These are phyloP conservation scores for Phyllosticta paracitricarpa DNA, from an alignment of 2,329 filamentous ascomycete genomes.

Conservation along the genomic window DNA sequence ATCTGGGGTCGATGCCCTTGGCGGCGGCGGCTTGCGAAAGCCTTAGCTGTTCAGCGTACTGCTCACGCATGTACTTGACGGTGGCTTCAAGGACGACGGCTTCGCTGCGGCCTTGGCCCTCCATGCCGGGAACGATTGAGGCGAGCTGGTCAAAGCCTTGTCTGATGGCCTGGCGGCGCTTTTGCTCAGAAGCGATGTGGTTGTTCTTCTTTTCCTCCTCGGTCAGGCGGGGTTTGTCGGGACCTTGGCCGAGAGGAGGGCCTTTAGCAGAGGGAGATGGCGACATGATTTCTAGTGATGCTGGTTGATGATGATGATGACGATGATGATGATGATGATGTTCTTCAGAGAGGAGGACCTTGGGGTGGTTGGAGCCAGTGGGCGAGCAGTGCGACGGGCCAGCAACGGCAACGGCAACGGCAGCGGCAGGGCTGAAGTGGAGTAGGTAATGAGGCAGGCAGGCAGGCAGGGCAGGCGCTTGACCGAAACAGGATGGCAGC, in stretches of 20 bases:
- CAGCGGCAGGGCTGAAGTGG: neutral
- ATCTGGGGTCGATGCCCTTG: conserved; percentile 3
- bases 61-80: conserved; percentile 33
- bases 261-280: conserved; percentile 1
- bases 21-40: conserved; percentile 18
- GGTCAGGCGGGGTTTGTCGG: conserved; percentile 54
- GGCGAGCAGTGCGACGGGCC: conserved; percentile 1
- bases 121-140: conserved; percentile 67
- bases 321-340: neutral
- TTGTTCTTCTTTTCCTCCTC: conserved; percentile 65
- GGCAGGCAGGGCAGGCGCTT: neutral
- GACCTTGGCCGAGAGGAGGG: neutral
- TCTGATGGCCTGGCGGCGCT: conserved; percentile 64
- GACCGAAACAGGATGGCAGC: neutral
- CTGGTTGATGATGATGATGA: neutral
- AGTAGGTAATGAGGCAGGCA: no score
- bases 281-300: neutral
- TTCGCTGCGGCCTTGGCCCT: conserved; percentile 77
- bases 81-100: conserved; percentile 62
- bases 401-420: neutral
- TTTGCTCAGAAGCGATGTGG: conserved; percentile 59
- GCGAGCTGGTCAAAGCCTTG: conserved; percentile 76
- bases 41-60: conserved; percentile 27
- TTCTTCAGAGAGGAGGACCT: no score
- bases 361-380: neutral